Percentiles rank a stretch among this genome's conserved stretches.
Evolutionary conservation across 352 stramenopile genomes (phyloP).

Genomic region (Globisporangium cederbergense): DNA sequence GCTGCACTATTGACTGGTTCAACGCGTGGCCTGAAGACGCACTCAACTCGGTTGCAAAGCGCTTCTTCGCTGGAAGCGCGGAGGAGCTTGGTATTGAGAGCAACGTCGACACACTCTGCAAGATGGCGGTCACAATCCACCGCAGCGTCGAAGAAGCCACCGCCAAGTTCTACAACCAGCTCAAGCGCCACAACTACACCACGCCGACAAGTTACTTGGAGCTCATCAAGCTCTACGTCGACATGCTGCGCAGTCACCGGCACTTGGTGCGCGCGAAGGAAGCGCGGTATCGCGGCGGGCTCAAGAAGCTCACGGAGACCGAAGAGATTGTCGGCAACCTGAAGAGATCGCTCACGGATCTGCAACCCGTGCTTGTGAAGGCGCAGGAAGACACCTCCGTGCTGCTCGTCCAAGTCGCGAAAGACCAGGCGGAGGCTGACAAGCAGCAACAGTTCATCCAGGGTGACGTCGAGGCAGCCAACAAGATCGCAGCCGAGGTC

Average conservation of each 20-base stretch:
- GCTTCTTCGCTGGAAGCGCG: constrained; percentile 83
- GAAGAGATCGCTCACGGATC: constrained; percentile 87
- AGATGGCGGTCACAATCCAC: constrained; percentile 93
- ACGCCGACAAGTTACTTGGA: constrained; percentile 95
- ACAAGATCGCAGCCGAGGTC: constrained; percentile 90
- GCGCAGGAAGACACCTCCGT: constrained; percentile 85
- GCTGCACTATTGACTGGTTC: constrained; percentile 96
- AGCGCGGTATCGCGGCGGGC: constrained; percentile 70
- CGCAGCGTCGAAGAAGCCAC: constrained; percentile 88
- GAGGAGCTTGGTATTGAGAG: constrained; percentile 86
- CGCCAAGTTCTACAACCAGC: constrained; percentile 68
- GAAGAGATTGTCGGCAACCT: constrained; percentile 92
- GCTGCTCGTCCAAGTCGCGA: constrained; percentile 86
- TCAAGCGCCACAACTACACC: constrained; percentile 93
- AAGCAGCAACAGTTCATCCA: constrained; percentile 90
- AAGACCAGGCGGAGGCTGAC: constrained; percentile 90
- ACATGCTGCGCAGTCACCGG: constrained; percentile 87
- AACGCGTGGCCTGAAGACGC: constrained; percentile 94
- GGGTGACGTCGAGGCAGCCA: constrained; percentile 88
- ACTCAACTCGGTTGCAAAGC: constrained; percentile 88
- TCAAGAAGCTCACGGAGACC: constrained; percentile 93
- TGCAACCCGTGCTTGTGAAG: constrained; percentile 89
- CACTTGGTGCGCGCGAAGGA: constrained; percentile 83
- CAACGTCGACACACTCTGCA: constrained; percentile 87
- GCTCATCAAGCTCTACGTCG: constrained; percentile 92